These are phyloP conservation scores for Rhodotorula diobovata DNA, from an alignment of 768 basidiomycete genomes.

Conservation along the genomic window DNA sequence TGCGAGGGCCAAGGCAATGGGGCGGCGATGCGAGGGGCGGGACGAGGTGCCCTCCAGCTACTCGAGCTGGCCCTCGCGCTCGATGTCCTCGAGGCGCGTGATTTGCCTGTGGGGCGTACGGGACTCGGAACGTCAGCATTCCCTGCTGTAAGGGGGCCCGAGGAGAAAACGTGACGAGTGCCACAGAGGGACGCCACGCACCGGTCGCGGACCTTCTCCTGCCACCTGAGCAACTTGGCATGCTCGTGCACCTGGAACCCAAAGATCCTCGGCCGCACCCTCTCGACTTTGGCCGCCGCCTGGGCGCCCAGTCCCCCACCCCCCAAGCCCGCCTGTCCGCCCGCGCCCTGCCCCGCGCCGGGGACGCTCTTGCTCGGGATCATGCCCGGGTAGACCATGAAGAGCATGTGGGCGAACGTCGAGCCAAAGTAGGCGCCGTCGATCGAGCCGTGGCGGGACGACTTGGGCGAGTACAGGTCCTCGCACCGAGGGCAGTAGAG, in stretches of 20 bases:
- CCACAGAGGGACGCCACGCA: conserved; percentile 1
- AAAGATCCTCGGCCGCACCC: conserved; percentile 89
- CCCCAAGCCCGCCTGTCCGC: conserved; percentile 40
- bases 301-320: conserved; percentile 19
- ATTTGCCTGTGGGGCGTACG: conserved; percentile 19
- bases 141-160: too few species aligned
- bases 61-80: conserved; percentile 23
- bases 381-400: conserved; percentile 92
- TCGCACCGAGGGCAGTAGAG: conserved; percentile 98
- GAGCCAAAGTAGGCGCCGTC: conserved; percentile 99
- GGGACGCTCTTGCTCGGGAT: conserved; percentile 70
- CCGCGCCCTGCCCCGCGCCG: conserved; percentile 41
- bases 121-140: background rate
- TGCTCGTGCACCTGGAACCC: conserved; percentile 94
- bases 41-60: background rate
- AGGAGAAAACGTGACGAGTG: background rate
- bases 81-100: conserved; percentile 26
- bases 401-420: conserved; percentile 92
- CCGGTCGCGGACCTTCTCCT: conserved; percentile 77
- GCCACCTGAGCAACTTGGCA: conserved; percentile 91
- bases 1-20: background rate
- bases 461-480: conserved; percentile 97
- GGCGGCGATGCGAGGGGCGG: background rate
- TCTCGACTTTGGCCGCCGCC: conserved; percentile 81
- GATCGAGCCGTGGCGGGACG: conserved; percentile 90